Evolutionary conservation across 345 rosid genomes (phyloP).

Genomic region (Hibiscus tridactylites): DNA sequence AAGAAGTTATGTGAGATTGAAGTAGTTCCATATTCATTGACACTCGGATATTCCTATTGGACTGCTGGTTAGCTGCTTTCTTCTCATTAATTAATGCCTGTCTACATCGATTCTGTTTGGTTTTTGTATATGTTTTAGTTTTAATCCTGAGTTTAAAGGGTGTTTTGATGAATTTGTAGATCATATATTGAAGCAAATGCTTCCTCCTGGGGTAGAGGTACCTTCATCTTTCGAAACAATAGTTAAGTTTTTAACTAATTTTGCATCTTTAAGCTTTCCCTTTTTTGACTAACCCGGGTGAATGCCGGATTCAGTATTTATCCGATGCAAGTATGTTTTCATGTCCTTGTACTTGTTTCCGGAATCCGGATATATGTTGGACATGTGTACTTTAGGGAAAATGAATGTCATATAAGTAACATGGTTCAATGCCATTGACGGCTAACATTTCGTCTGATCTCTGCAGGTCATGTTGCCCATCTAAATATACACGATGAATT

Average conservation of each 20-base stretch:
- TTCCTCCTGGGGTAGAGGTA: slow-evolving; percentile 80
- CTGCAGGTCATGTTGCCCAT: slow-evolving; percentile 94
- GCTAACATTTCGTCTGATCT: slow-evolving; percentile 14
- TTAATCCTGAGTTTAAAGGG: not conserved
- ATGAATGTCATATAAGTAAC: not conserved
- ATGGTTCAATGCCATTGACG: not conserved
- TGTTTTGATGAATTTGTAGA: slow-evolving; percentile 33
- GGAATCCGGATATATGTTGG: not conserved
- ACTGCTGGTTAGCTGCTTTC: slow-evolving; percentile 48
- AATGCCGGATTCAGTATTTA: not conserved
- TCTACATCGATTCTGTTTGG: not conserved
- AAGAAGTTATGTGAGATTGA: slow-evolving; percentile 48
- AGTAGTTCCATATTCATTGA: slow-evolving; percentile 62
- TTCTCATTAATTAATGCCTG: not conserved
- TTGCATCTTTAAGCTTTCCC: not conserved
- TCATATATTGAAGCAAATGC: slow-evolving; percentile 77
- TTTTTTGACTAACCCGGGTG: not conserved
- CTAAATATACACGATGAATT: slow-evolving; percentile 81
- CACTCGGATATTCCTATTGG: slow-evolving; percentile 93
- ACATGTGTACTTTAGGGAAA: not conserved
- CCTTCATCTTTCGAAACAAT: slow-evolving; percentile 96
- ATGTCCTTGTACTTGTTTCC: not conserved
- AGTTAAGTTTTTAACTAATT: slow-evolving; percentile 47
- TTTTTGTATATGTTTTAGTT: not conserved
- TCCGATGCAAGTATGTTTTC: not conserved